A percentile compares a stretch with the other conserved stretches of the same genome.
These are phyloP conservation scores for Candida sp. DNA, from an alignment of 1,139 yeast species.

Conservation along the genomic window DNA sequence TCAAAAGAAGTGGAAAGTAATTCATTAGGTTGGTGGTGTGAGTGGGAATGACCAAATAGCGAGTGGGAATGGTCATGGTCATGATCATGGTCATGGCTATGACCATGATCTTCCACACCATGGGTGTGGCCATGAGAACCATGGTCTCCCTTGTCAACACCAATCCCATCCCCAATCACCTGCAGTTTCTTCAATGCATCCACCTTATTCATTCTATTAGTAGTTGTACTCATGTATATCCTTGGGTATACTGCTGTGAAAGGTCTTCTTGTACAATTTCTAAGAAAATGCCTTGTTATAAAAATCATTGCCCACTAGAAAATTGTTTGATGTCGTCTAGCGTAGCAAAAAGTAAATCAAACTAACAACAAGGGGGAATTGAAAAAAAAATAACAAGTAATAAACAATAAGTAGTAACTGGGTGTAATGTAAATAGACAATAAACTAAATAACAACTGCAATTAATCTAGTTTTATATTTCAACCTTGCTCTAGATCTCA, in stretches of 20 bases:
- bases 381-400: too few species aligned
- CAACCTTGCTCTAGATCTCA: too few species aligned
- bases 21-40: slow-evolving; percentile 41
- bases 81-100: slow-evolving; percentile 18
- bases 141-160: not conserved
- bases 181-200: not conserved
- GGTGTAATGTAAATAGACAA: too few species aligned
- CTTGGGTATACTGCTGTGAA: not conserved
- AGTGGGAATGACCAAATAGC: slow-evolving; percentile 22
- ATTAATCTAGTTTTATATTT: too few species aligned
- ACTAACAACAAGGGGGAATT: not conserved
- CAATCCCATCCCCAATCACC: not conserved
- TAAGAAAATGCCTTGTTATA: not conserved
- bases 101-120: not conserved
- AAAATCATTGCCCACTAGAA: not conserved
- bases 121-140: not conserved
- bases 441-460: too few species aligned
- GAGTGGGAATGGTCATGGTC: slow-evolving; percentile 20
- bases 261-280: not conserved
- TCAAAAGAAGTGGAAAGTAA: slow-evolving; percentile 25
- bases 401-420: too few species aligned
- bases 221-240: not conserved
- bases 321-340: not conserved
- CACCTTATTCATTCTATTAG: not conserved
- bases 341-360: not conserved